Base-by-base conservation (phyloP, 2,329 filamentous ascomycete species). In the Pestalotiopsis sp. region DNA sequence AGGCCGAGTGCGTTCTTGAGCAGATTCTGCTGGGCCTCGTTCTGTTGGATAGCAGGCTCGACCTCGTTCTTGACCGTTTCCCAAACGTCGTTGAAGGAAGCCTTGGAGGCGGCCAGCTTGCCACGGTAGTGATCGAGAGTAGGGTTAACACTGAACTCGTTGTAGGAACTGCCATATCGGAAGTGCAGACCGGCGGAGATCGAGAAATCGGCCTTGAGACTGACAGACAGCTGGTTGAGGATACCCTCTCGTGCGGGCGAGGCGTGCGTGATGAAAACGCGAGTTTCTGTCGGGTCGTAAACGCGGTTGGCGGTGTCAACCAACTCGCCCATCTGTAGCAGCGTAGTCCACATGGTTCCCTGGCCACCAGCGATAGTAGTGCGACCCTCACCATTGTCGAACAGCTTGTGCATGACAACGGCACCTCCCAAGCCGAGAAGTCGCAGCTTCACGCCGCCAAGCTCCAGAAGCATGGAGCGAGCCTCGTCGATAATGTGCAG, bases 371-470 rank as follows among this genome's bases (percentile, higher is more conserved):
- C 96, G 81, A 99, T 99, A 1, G 97, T 99, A 64, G 96, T 99
- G 81, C 95, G 91, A 70, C 96, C 96, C 79, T 99, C 96, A 67
- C 96, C 96, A 74, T 99, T 99, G 81, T 99, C 96, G 77, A 99
- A 99, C 20, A 99, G 89, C 87, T 99, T 99, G 87, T 99, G 96
- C 94, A 99, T 99, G 70, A 99, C 96, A 4, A 99, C 95, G 6
- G 96, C 96, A 76, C 96, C 96, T 73, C 96, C 96, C 41, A 99
- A 87, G 71, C 96, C 96, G 38, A 99, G 89, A 64, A 99, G 88
- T 76, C 96, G 93, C 72, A 99, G 90, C 87, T 98, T 98, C 67
- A 99, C 94, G 68, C 96, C 96, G 68, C 95, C 96, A 70, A 98
- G 87, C 82, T 99, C 96, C 68, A 99, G 87, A 74, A 99, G 86